Evolutionary conservation across 345 rosid genomes (phyloP), one percentile per base, ranked within the genome.

Genomic region (Physaria fendleri): DNA sequence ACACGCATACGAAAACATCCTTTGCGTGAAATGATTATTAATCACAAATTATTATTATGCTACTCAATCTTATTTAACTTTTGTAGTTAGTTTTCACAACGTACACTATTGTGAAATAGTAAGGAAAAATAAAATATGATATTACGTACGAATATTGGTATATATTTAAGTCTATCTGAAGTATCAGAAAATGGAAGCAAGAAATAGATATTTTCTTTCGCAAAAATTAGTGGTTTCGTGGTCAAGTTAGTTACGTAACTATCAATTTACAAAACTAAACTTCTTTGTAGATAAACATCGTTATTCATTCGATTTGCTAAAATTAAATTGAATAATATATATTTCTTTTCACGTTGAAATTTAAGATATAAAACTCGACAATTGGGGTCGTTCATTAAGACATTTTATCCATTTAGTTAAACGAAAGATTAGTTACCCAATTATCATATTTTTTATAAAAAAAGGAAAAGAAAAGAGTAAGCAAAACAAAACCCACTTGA

Each of bases 241-340:
- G 23, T 55, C 23, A 52, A 69, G 27, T 47, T 62, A 22, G 68
- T 62, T 62, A 69, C 64, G 74, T 29, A 62, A 69, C 68, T 47
- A 55, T 52, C 10, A 27, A 21, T 68, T 51, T 40, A 12, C 6
- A 40, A 8, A 16, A 40, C 16, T 46, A 46, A 30, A 24, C 5
- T 18, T n/a, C 15, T 33, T 48, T 61, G 40, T 69, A 37, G 50
- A 69, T 69, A 69, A 54, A 69, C 51, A 69, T 53, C 40, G 28
- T 34, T 34, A 59, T 42, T 17, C 27, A 39, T 45, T 45, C 30
- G n/a, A 34, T 45, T 25, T 9, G 1, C 2, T 12, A 55, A 64
- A 45, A 8, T 54, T 33, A 13, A 40, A 8, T 30, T 40, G 59
- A 50, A 33, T 16, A 29, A 17, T 52, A 30, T 29, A 25, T 27